Evolutionary conservation across 345 rosid species (phyloP).

Genomic region (Nephelium lappaceum): DNA sequence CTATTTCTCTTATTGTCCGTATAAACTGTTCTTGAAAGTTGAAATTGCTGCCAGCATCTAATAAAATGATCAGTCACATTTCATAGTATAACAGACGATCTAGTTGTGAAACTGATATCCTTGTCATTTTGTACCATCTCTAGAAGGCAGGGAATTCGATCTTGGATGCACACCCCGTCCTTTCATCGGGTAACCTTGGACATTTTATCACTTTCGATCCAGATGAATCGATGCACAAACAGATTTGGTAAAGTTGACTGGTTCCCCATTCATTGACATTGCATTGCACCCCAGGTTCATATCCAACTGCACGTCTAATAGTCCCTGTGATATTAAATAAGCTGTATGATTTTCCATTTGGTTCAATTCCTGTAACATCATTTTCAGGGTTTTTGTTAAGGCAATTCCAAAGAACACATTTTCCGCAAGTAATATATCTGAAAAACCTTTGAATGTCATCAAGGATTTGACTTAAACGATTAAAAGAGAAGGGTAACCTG

Average conservation of each 20-base stretch:
- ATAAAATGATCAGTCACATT: too few relatives aligned
- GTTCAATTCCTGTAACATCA: constrained; percentile 3
- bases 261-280: not conserved
- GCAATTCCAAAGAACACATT: too few relatives aligned
- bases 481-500: not conserved
- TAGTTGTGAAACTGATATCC: too few relatives aligned
- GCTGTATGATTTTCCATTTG: not conserved
- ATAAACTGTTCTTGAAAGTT: too few relatives aligned
- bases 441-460: not conserved
- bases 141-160: not conserved
- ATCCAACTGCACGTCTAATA: not conserved
- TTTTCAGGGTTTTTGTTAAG: not conserved
- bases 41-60: too few relatives aligned
- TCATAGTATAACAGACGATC: too few relatives aligned
- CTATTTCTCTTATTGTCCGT: too few relatives aligned
- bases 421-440: too few relatives aligned
- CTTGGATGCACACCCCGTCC: not conserved
- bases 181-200: not conserved
- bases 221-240: not conserved
- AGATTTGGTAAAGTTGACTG: not conserved
- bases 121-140: not conserved
- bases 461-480: not conserved
- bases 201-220: not conserved
- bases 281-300: not conserved
- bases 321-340: not conserved